Base-by-base conservation (phyloP, 331 rosid genomes). In the Acacia concinna region DNA sequence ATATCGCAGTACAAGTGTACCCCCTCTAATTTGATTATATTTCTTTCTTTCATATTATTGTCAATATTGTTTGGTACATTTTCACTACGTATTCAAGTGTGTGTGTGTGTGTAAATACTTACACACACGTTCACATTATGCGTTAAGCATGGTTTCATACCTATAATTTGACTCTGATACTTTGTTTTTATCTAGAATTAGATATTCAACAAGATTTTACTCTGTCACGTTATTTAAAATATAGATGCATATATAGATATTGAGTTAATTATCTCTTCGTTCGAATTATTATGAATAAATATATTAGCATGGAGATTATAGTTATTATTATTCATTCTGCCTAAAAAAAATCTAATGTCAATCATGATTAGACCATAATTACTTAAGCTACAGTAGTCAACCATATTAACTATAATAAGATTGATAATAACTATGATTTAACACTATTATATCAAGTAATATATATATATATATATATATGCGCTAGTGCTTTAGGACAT, bases 61-160 rank as follows among this genome's bases (percentile, higher is more conserved):
- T 72, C 83, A 78, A 11, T 40, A 38, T 38, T 38, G 66, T 76
- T 85, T 78, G 87, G 82, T 73, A 91, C 86, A 74, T 84, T 34
- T 34, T 80, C 84, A 49, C 20, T 49, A 6, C 25, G 0, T 6
- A 14, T 0, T 46, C 51, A 46, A 4, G 0, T 14, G 2, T 46
- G 14, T 15, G 47, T 1, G 17, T 15, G 15, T 4, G 4, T 38
- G 7, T 38, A 38, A 6, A 47, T 47, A n/a, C n/a, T n/a, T n/a
- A 47, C n/a, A 15, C 14, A 4, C 3, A 47, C 21, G 11, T 51
- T 18, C 57, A 31, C 70, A 59, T 2, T 32, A 32, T 12, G 20
- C 65, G 23, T 54, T 21, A 21, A n/a, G 30, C 30, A 21, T 23
- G 23, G 62, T 54, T 21, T 8, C 62, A 21, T 2, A 21, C 62